These are phyloP conservation scores for Brassica incana DNA, from an alignment of 345 rosid genomes.

Conservation along the genomic window DNA sequence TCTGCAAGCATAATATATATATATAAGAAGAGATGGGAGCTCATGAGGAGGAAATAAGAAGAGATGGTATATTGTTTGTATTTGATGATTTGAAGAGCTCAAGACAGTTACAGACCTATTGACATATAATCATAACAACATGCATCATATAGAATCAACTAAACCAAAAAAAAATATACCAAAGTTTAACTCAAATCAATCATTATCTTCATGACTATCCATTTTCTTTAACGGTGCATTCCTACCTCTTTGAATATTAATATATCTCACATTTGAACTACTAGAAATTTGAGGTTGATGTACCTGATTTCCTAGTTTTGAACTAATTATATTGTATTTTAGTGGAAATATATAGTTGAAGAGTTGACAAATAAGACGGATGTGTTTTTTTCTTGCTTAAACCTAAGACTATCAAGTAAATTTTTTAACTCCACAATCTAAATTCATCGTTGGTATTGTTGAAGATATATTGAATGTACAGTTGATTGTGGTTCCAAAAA, in stretches of 20 bases:
- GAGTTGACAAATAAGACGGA: neutral
- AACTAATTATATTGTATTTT: neutral
- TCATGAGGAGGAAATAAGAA: neutral
- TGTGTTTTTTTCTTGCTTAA: neutral
- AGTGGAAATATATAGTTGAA: neutral
- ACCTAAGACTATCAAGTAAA: neutral
- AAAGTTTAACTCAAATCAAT: neutral
- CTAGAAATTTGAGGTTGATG: neutral
- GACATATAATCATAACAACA: neutral
- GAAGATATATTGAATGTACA: neutral
- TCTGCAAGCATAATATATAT: neutral
- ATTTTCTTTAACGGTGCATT: neutral
- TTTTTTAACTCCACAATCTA: neutral
- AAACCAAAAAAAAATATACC: neutral
- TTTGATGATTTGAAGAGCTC: slow-evolving; percentile 11
- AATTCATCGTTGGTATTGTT: neutral
- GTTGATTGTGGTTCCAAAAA: neutral
- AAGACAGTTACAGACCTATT: neutral
- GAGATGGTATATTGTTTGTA: neutral
- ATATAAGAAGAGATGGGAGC: neutral
- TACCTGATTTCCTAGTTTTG: neutral
- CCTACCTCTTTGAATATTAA: no score
- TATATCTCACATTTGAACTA: neutral
- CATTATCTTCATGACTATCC: neutral
- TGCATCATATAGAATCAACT: neutral